Evolutionary conservation across 2,329 filamentous ascomycete species (phyloP).

Genomic region (Teratosphaeria epicoccoides): DNA sequence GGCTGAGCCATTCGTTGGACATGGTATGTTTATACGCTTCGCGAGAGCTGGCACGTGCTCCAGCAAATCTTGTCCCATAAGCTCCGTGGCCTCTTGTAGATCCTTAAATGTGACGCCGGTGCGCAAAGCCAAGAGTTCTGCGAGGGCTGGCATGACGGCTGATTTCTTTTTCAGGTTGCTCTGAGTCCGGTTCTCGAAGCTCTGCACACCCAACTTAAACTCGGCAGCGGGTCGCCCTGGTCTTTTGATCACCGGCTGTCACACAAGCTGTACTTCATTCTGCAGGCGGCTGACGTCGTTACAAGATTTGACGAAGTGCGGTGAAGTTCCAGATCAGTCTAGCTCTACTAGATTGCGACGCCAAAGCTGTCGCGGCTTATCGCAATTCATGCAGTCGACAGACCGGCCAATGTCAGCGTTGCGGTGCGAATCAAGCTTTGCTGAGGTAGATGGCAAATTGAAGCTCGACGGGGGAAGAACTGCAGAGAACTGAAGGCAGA

Average conservation of each 20-base stretch:
- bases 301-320: not conserved
- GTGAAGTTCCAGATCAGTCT: not conserved
- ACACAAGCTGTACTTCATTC: not conserved
- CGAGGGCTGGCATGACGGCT: slow-evolving; percentile 20
- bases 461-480: not conserved
- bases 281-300: not conserved
- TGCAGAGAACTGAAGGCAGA: not conserved
- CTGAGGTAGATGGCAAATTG: not conserved
- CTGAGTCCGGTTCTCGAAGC: not conserved
- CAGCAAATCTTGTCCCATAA: slow-evolving; percentile 5
- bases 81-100: slow-evolving; percentile 3
- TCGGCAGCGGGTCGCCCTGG: not conserved
- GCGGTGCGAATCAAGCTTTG: not conserved
- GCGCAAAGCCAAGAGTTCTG: slow-evolving; percentile 18
- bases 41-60: slow-evolving; percentile 10
- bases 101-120: slow-evolving; percentile 16
- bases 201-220: no score
- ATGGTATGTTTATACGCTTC: slow-evolving; percentile 45
- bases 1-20: slow-evolving; percentile 42
- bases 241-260: not conserved
- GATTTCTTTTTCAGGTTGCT: not conserved
- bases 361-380: no score
- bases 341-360: not conserved
- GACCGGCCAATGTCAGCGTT: not conserved
- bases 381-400: not conserved